Evolutionary conservation across 176 grass and related monocot species (phyloP), one percentile per base, ranked within the genome.

Genomic region (Phoenix dactylifera): DNA sequence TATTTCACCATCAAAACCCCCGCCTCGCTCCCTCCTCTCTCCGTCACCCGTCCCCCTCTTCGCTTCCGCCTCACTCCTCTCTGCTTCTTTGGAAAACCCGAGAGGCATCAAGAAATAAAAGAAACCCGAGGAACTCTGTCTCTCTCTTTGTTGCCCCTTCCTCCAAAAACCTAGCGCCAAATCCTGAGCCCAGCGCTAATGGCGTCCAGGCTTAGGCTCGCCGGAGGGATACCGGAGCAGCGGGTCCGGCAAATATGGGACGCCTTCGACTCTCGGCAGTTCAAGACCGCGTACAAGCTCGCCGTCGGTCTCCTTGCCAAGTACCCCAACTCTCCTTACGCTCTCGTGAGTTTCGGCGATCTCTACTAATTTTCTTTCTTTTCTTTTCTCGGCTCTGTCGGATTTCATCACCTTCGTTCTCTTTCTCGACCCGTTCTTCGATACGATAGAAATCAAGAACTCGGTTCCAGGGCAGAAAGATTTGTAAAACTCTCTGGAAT

Each of bases 171-270:
- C 73, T 72, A 71, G 22, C 52, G 62, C 1, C 50, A 32, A 16
- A 57, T 14, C 16, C 28, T 39, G 3, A 62, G 44, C 20, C 63
- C 49, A 18, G 44, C 39, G 18, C 24, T 16, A 72, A 98, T 98
- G 93, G 76, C 93, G 26, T 79, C 84, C 68, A 91, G 85, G 85
- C 88, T 92, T 59, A 84, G 87, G 57, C 68, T 92, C 53, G 87
- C 87, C 17, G 87, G 93, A 30, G 93, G 93, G 18, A 92, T 98
- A 50, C 93, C 93, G 49, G 93, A 92, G 76, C 70, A 87, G 59
- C 73, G 84, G 25, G 93, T 98, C 65, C 78, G 93, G 52, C 87
- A 81, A 58, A 98, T 98, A 78, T 92, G 93, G 93, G 93, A 92
- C 66, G 93, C 93, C 50, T 67, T 92, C 18, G 93, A 98, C 87